phyloP scores from a whole-genome alignment of 2,329 filamentous ascomycete genomes.

The Trichophaea hybrida region DNA sequence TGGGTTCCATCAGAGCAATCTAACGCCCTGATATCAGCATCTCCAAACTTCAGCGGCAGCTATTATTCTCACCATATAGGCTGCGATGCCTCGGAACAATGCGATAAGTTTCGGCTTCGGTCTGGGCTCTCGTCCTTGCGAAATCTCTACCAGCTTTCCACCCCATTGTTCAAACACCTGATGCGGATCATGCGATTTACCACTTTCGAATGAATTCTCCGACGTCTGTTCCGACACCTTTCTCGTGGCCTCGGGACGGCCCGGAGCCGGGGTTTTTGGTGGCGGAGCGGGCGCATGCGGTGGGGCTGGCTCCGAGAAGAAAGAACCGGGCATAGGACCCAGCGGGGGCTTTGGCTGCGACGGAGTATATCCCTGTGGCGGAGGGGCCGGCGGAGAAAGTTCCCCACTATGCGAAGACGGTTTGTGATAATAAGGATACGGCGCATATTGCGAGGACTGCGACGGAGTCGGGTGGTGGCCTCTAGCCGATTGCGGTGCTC shows the following conservation, averaged over 20 bases:
- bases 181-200: not conserved
- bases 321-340: conserved; percentile 3
- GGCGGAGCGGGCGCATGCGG: conserved; percentile 6
- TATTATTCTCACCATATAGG: conserved; percentile 23
- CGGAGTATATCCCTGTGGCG: conserved; percentile 1
- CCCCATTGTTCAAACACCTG: not conserved
- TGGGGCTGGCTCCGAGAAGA: conserved; percentile 1
- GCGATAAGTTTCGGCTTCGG: conserved; percentile 21
- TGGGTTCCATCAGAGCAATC: conserved; percentile 26
- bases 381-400: not conserved
- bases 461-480: not conserved
- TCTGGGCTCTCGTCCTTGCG: conserved; percentile 15
- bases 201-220: conserved; percentile 7
- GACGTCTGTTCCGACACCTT: conserved; percentile 12
- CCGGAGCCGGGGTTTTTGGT: conserved; percentile 5
- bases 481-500: not conserved
- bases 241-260: conserved; percentile 5
- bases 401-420: not conserved
- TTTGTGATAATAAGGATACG: not conserved
- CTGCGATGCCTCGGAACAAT: conserved; percentile 25
- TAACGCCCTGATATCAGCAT: conserved; percentile 9
- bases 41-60: no score
- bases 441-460: not conserved
- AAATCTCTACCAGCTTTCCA: conserved; percentile 16
- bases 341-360: conserved; percentile 1